A percentile compares a stretch with the other conserved stretches of the same genome.
phyloP scores from a whole-genome alignment of 306 rosid genomes.

The Delonix regia region DNA sequence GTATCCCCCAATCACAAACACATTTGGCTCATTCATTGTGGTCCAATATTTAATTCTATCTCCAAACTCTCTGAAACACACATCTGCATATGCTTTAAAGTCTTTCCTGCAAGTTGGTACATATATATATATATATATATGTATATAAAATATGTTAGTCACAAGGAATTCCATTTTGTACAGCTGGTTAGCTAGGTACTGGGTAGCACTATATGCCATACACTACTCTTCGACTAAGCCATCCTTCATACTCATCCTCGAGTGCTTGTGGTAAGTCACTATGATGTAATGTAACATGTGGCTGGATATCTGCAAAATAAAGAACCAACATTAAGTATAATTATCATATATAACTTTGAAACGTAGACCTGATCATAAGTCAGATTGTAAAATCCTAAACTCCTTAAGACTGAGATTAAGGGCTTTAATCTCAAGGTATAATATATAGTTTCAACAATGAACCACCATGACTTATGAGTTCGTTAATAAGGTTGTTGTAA shows the following conservation, averaged over 20 bases:
- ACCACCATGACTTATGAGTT: slow-evolving; percentile 56
- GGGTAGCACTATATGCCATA: slow-evolving; percentile 37
- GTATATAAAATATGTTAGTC: not conserved
- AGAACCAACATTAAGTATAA: not conserved
- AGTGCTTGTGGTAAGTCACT: slow-evolving; percentile 69
- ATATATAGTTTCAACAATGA: not conserved
- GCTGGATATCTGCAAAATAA: slow-evolving; percentile 61
- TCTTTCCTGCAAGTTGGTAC: slow-evolving; percentile 42
- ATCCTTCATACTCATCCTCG: slow-evolving; percentile 81
- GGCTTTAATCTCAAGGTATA: too few relatives aligned
- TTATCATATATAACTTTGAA: too few relatives aligned
- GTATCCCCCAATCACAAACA: slow-evolving; percentile 30
- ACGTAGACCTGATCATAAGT: too few relatives aligned
- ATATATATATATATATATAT: too few relatives aligned
- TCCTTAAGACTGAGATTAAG: too few relatives aligned
- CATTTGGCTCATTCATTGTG: slow-evolving; percentile 51
- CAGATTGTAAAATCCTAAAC: too few relatives aligned
- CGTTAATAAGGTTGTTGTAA: slow-evolving; percentile 72
- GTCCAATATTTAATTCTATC: slow-evolving; percentile 61
- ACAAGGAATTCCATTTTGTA: too few relatives aligned
- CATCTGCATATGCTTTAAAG: slow-evolving; percentile 46
- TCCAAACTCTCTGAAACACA: slow-evolving; percentile 61
- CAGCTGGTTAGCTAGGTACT: not conserved
- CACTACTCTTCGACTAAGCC: slow-evolving; percentile 62
- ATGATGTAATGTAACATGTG: slow-evolving; percentile 74